These are phyloP conservation scores for Fusarium praegraminearum DNA, from an alignment of 2,329 filamentous ascomycete genomes.

Conservation along the genomic window DNA sequence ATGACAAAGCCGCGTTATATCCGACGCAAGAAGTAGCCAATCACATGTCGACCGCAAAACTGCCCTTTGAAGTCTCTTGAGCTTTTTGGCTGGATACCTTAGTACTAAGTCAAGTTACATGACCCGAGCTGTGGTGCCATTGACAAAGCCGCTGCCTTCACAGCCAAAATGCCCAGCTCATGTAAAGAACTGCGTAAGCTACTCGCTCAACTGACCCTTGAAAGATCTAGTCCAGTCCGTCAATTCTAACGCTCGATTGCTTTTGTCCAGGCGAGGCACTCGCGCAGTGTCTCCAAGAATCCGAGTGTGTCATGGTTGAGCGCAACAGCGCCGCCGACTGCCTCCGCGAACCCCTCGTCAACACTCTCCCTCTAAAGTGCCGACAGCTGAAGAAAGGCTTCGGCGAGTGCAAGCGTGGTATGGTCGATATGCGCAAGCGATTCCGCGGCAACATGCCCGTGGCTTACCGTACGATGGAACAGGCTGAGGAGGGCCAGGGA, in stretches of 20 bases:
- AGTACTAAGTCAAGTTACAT: slow-evolving; percentile 13
- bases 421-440: slow-evolving; percentile 99
- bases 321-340: slow-evolving; percentile 90
- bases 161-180: slow-evolving; percentile 83
- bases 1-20: slow-evolving; percentile 16
- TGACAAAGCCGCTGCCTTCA: slow-evolving; percentile 22
- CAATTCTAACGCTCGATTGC: slow-evolving; percentile 1
- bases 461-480: slow-evolving; percentile 69
- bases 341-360: slow-evolving; percentile 82
- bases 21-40: slow-evolving; percentile 33
- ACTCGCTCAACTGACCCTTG: slow-evolving; percentile 5
- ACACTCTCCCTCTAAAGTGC: slow-evolving; percentile 86
- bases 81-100: slow-evolving; percentile 29
- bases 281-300: slow-evolving; percentile 94
- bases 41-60: slow-evolving; percentile 47
- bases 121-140: slow-evolving; percentile 38
- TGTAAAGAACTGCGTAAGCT: slow-evolving; percentile 94
- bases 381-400: slow-evolving; percentile 94
- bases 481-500: slow-evolving; percentile 67
- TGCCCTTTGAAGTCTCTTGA: slow-evolving; percentile 32
- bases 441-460: slow-evolving; percentile 95
- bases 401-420: slow-evolving; percentile 93
- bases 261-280: slow-evolving; percentile 80
- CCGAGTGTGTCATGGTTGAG: slow-evolving; percentile 94
- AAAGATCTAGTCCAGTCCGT: not conserved